Evolutionary conservation across 2,329 filamentous ascomycete genomes (phyloP).

Genomic region (Penicillium digitatum): DNA sequence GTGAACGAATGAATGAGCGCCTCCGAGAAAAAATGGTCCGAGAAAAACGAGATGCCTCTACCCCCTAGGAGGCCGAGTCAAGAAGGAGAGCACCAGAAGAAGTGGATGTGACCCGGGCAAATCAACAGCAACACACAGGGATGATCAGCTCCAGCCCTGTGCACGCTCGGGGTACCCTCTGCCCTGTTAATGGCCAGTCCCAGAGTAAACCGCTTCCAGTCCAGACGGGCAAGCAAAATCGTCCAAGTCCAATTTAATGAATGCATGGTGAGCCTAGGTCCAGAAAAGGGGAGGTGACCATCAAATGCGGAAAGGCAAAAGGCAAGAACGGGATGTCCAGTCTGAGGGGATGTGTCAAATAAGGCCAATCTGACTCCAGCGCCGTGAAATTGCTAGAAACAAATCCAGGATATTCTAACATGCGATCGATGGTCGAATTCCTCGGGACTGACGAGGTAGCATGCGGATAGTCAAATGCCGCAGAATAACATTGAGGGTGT

Average conservation of each 20-base stretch:
- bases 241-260: neutral
- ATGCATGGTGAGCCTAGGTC: neutral
- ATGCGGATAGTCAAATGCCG: neutral
- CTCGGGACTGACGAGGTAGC: neutral
- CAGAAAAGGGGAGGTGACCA: neutral
- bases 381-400: neutral
- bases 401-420: neutral
- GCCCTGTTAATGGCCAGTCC: neutral
- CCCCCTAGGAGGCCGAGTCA: slow-evolving; percentile 9
- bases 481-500: neutral
- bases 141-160: slow-evolving; percentile 13
- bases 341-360: neutral
- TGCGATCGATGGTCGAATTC: neutral
- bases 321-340: neutral
- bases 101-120: slow-evolving; percentile 5
- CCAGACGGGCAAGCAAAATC: neutral
- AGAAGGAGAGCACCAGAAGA: slow-evolving; percentile 4
- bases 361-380: neutral
- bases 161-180: slow-evolving; percentile 19
- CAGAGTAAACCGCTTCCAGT: neutral
- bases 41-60: neutral
- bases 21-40: slow-evolving; percentile 5
- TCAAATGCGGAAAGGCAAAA: neutral
- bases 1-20: slow-evolving; percentile 4
- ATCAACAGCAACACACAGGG: slow-evolving; percentile 11